Evolutionary conservation across 106 monocot species (phyloP).

Genomic region (Dioscorea alata): DNA sequence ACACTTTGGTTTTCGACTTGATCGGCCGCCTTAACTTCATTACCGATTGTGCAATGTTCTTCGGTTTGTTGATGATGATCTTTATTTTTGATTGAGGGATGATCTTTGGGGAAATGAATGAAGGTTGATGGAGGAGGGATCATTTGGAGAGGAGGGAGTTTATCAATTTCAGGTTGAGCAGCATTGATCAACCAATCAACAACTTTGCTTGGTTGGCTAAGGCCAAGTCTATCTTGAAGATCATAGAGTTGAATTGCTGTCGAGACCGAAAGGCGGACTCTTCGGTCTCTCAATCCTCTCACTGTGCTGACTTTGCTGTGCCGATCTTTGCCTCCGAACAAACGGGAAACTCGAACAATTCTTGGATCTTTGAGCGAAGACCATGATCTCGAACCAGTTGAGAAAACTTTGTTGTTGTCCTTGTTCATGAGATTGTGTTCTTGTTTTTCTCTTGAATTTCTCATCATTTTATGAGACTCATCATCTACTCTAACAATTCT

Average conservation of each 20-base stretch:
- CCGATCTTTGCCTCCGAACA: conserved; percentile 6
- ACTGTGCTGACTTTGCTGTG: conserved; percentile 14
- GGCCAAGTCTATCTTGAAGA: conserved; percentile 12
- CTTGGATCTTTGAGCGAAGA: conserved; percentile 1
- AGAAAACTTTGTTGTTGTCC: background rate
- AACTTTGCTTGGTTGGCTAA: conserved; percentile 13
- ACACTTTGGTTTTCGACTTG: background rate
- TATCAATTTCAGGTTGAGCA: conserved; percentile 26
- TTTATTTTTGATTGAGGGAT: too few relatives aligned
- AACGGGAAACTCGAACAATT: conserved; percentile 6
- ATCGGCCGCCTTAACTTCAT: background rate
- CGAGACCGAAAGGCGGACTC: conserved; percentile 7
- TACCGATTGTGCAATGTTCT: background rate
- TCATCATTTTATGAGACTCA: background rate
- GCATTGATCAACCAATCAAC: conserved; percentile 33
- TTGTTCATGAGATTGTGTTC: background rate
- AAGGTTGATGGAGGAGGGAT: too few relatives aligned
- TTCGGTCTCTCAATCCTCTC: conserved; percentile 9
- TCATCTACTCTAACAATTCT: background rate
- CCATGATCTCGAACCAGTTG: background rate
- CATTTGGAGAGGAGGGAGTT: conserved; percentile 31
- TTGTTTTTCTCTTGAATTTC: conserved; percentile 6
- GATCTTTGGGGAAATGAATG: too few relatives aligned
- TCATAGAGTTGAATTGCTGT: conserved; percentile 10
- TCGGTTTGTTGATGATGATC: too few relatives aligned